Conservation (phyloP, 192 early-diverging fungal genomes). For the Podila epigama region DNA sequence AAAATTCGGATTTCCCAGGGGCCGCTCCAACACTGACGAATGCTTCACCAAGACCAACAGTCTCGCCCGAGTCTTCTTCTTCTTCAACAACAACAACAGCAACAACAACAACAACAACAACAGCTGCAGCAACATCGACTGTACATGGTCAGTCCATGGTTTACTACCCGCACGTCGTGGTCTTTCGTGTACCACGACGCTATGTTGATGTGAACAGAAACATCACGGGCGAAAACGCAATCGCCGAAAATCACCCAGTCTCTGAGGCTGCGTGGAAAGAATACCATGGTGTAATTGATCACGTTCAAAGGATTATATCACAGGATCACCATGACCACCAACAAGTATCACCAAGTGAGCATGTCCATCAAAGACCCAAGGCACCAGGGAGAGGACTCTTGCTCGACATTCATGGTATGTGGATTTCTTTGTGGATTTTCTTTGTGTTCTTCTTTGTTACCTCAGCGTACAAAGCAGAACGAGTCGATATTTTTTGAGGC, state of each 20-base stretch:
- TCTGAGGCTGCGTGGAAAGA: slow-evolving; percentile 35
- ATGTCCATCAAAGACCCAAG: not conserved
- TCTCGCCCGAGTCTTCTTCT: not conserved
- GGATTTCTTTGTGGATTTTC: not conserved
- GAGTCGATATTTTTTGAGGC: not conserved
- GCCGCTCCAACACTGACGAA: slow-evolving; percentile 3
- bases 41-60: not conserved
- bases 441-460: not conserved
- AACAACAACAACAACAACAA: not conserved
- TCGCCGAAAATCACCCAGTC: slow-evolving; percentile 12
- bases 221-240: slow-evolving; percentile 33
- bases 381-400: slow-evolving; percentile 13
- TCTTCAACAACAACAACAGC: not conserved
- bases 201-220: slow-evolving; percentile 45
- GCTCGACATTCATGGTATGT: slow-evolving; percentile 42
- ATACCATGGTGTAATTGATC: slow-evolving; percentile 42
- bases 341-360: not conserved
- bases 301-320: slow-evolving; percentile 17
- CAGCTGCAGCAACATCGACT: not conserved
- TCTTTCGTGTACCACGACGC: slow-evolving; percentile 18
- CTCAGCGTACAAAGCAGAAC: not conserved
- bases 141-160: not conserved
- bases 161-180: slow-evolving; percentile 32
- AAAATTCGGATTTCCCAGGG: slow-evolving; percentile 13
- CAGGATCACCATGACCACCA: slow-evolving; percentile 3